Conservation (phyloP, 2,329 filamentous ascomycete species). For the Penicillium sp. region DNA sequence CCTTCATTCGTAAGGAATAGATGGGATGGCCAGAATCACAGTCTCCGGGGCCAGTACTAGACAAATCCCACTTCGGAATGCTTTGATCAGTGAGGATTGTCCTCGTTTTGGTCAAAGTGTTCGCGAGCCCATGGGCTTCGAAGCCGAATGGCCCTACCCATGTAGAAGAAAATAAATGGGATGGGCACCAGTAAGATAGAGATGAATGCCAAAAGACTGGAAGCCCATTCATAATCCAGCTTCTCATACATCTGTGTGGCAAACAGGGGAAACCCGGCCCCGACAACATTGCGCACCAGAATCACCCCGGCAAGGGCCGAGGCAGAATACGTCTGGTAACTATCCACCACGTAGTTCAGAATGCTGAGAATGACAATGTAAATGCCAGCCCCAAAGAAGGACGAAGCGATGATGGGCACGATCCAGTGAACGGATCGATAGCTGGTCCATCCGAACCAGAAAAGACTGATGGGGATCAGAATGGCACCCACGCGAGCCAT, state of each 20-base stretch:
- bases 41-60: too few relatives aligned
- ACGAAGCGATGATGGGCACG: slow-evolving; percentile 62
- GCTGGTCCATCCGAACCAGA: slow-evolving; percentile 67
- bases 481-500: slow-evolving; percentile 61
- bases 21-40: too few relatives aligned
- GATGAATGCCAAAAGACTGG: slow-evolving; percentile 39
- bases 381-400: slow-evolving; percentile 67
- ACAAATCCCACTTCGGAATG: too few relatives aligned
- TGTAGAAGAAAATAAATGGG: slow-evolving; percentile 41
- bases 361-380: slow-evolving; percentile 70
- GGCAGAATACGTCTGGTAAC: slow-evolving; percentile 68
- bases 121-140: slow-evolving; percentile 31
- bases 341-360: slow-evolving; percentile 71
- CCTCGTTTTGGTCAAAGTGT: slow-evolving; percentile 30
- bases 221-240: slow-evolving; percentile 39
- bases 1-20: too few relatives aligned
- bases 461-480: slow-evolving; percentile 62
- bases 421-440: slow-evolving; percentile 64
- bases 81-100: slow-evolving; percentile 27
- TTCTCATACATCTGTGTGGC: slow-evolving; percentile 38
- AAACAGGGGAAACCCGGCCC: slow-evolving; percentile 34
- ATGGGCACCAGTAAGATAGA: slow-evolving; percentile 38
- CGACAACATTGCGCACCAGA: slow-evolving; percentile 63
- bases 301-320: slow-evolving; percentile 73
- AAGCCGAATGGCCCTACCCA: slow-evolving; percentile 30